Evolutionary conservation across 352 stramenopile species (phyloP).

Genomic region (Globisporangium viniferum): DNA sequence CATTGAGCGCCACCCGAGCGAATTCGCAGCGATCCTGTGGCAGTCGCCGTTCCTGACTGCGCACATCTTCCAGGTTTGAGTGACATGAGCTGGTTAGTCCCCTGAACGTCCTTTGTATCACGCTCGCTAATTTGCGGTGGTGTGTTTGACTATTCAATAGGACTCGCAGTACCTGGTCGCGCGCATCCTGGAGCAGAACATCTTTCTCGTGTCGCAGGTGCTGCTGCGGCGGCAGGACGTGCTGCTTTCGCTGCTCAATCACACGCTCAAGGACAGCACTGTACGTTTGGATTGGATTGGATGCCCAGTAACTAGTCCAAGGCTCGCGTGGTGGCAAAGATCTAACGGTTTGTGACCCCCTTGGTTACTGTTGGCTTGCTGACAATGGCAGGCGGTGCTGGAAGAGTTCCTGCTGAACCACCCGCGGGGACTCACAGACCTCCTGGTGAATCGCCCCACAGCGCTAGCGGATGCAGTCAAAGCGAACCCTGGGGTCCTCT

Average conservation of each 20-base stretch:
- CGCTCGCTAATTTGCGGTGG: background rate
- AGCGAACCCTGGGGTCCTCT: constrained; percentile 49
- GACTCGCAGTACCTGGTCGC: constrained; percentile 53
- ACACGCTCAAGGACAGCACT: constrained; percentile 60
- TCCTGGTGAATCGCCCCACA: constrained; percentile 52
- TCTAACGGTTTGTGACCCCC: background rate
- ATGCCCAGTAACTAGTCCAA: background rate
- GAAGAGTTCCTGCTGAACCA: constrained; percentile 73
- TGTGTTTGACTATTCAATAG: constrained; percentile 15
- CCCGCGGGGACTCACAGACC: constrained; percentile 51
- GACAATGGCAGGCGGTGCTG: constrained; percentile 32
- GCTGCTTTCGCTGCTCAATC: constrained; percentile 47
- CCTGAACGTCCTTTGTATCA: background rate
- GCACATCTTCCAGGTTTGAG: constrained; percentile 64
- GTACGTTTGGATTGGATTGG: constrained; percentile 20
- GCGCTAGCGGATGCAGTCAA: constrained; percentile 50
- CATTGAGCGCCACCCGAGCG: constrained; percentile 50
- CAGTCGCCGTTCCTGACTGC: constrained; percentile 56
- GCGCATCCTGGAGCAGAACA: constrained; percentile 71
- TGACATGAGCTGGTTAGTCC: background rate
- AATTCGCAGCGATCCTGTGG: constrained; percentile 60
- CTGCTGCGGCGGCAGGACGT: constrained; percentile 52
- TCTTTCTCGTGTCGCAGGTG: constrained; percentile 59
- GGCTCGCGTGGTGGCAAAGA: background rate
- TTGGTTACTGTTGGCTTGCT: background rate